A percentile compares a stretch with the other conserved stretches of the same genome.
Evolutionary conservation across 805 yeast species (phyloP).

Genomic region (Candida michaelii): DNA sequence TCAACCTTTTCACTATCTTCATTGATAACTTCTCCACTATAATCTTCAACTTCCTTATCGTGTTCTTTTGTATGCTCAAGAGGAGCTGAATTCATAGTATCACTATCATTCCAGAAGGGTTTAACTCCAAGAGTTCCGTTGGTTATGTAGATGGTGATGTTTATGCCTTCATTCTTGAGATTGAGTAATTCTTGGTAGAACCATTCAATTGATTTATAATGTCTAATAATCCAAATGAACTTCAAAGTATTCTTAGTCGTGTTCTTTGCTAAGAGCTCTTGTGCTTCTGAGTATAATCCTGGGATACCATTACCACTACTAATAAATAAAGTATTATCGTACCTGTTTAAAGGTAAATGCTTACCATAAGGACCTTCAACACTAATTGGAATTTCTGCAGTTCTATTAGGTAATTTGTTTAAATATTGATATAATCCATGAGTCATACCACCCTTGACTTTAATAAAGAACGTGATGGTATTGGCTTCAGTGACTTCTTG

Average conservation of each 20-base stretch:
- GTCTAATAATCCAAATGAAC: constrained; percentile 42
- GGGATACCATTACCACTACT: constrained; percentile 46
- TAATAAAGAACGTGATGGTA: constrained; percentile 46
- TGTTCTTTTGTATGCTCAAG: background rate
- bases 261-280: constrained; percentile 21
- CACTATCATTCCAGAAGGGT: constrained; percentile 16
- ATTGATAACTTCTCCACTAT: background rate
- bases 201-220: constrained; percentile 41
- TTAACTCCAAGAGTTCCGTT: constrained; percentile 16
- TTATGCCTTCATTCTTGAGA: constrained; percentile 31
- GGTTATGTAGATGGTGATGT: constrained; percentile 44
- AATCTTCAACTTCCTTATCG: background rate
- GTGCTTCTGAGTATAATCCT: constrained; percentile 35
- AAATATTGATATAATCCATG: constrained; percentile 37
- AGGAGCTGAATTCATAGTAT: background rate
- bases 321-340: constrained; percentile 28
- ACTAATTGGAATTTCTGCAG: constrained; percentile 27
- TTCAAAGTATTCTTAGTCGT: constrained; percentile 17
- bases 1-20: constrained; percentile 9
- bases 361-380: constrained; percentile 45
- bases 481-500: constrained; percentile 28
- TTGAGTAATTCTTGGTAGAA: constrained; percentile 34
- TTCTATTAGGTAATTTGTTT: constrained; percentile 31
- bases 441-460: constrained; percentile 41
- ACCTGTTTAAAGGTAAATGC: constrained; percentile 29